phyloP scores from a whole-genome alignment of 2,329 filamentous ascomycete genomes.

The Fusarium heterosporum region DNA sequence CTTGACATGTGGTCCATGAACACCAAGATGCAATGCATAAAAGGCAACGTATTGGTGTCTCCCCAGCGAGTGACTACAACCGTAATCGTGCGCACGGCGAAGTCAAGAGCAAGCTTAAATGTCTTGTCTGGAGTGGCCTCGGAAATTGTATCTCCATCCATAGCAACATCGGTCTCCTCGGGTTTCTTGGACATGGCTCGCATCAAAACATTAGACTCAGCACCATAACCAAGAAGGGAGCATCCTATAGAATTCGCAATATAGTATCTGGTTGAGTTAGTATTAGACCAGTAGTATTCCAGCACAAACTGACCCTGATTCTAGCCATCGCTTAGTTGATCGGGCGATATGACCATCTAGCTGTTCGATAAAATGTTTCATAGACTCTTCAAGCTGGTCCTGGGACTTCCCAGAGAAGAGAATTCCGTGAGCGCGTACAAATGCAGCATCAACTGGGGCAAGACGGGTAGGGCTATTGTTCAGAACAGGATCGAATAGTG shows the following conservation, averaged over 20 bases:
- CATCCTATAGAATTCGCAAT: conserved; percentile 51
- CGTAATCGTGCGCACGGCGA: conserved; percentile 59
- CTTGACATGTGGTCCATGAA: conserved; percentile 65
- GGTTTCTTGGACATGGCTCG: conserved; percentile 51
- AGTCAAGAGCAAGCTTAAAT: conserved; percentile 53
- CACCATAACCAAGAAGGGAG: conserved; percentile 51
- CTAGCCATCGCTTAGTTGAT: conserved; percentile 63
- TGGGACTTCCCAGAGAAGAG: conserved; percentile 66
- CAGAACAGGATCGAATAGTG: conserved; percentile 72
- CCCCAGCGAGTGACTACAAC: conserved; percentile 64
- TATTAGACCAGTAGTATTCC: background rate
- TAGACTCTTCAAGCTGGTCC: conserved; percentile 60
- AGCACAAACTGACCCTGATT: conserved; percentile 53
- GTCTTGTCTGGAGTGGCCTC: conserved; percentile 42
- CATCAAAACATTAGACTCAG: conserved; percentile 60
- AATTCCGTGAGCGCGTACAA: conserved; percentile 73
- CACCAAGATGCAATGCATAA: conserved; percentile 70
- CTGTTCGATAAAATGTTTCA: conserved; percentile 62
- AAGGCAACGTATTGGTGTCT: conserved; percentile 70
- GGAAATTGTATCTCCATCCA: conserved; percentile 42
- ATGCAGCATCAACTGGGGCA: conserved; percentile 64
- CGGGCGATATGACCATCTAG: conserved; percentile 69
- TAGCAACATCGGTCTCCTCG: conserved; percentile 45
- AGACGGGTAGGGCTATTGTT: conserved; percentile 52
- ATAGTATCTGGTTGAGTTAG: conserved; percentile 45